Conservation (phyloP, 2,329 filamentous ascomycete genomes). For the Exophiala oligosperma region DNA sequence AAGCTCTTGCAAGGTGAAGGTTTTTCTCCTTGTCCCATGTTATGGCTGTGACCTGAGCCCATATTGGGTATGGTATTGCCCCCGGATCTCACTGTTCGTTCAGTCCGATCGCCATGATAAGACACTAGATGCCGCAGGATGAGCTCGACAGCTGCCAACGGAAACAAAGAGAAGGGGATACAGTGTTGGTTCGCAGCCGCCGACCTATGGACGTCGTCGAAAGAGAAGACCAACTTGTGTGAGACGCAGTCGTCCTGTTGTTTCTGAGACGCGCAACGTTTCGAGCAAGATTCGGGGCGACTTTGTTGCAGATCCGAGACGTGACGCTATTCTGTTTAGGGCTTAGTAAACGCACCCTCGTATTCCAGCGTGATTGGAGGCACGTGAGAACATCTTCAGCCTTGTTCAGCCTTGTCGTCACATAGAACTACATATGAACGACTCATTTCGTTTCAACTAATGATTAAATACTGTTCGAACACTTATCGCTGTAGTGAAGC, state of each 20-base stretch:
- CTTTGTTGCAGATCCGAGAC: constrained; percentile 14
- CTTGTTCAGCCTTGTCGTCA: neutral
- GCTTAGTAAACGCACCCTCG: neutral
- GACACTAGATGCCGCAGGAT: constrained; percentile 14
- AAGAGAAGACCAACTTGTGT: neutral
- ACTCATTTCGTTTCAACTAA: too few species aligned
- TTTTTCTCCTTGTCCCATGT: constrained; percentile 15
- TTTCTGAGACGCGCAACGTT: neutral
- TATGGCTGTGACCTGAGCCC: constrained; percentile 1
- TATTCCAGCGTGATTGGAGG: neutral
- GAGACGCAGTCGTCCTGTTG: neutral
- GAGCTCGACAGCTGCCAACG: constrained; percentile 2
- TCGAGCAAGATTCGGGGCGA: neutral
- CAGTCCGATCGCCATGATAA: constrained; percentile 1
- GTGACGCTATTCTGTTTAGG: neutral
- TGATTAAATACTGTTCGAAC: neutral
- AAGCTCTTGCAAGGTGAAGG: neutral
- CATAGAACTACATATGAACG: neutral
- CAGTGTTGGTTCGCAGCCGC: neutral
- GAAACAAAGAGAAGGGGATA: neutral
- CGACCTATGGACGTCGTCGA: neutral
- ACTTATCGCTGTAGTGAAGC: neutral
- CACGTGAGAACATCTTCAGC: neutral
- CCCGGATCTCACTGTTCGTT: neutral
- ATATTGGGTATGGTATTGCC: constrained; percentile 7